Base-by-base conservation (phyloP, 176 grass and related monocot species). In the Zoysia pacifica region DNA sequence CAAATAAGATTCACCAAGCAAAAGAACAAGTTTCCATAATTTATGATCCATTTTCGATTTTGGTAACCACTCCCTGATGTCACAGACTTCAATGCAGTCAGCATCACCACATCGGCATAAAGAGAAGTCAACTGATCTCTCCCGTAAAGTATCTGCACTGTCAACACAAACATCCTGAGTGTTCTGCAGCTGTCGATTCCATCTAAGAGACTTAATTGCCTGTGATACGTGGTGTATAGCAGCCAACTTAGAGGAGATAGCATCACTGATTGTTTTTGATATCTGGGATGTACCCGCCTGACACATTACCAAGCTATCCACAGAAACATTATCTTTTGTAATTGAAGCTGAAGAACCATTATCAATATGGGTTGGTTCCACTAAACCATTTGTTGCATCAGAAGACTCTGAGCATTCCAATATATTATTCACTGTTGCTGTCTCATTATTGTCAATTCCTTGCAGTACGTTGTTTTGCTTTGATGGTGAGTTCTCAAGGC, bases 1-100 rank as follows among this genome's bases (percentile, higher is more conserved):
- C 73, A 99, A 88, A 91, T 95, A 99, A 69, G 96, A 99, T 83
- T 99, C 96, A 12, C 96, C 96, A 41, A 99, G 92, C 85, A 99
- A 89, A 69, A 99, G 91, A 91, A 86, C 93, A 85, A 99, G 85
- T 75, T 99, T 99, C 96, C 96, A 99, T 78, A 99, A 87, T 86
- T 93, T 99, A 75, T 81, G 74, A 67, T 99, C 96, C 88, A 99
- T 94, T 93, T 91, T 93, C 6, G 82, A 91, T 87, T 93, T 99
- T 79, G 96, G 92, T 78, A 99, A 76, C 96, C 92, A 99, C 80
- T 99, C 90, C 62, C 92, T 90, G 60, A 99, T 99, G 38, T 99
- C 88, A 37, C 96, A 99, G 73, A 93, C 78, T 87, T 99, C 96
- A 76, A 99, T 93, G 70, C 96, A 99, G 86, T 99, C 96, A 83